Evolutionary conservation across 2,329 filamentous ascomycete species (phyloP), one percentile per base, ranked within the genome.

Genomic region (Akanthomyces lecanii): DNA sequence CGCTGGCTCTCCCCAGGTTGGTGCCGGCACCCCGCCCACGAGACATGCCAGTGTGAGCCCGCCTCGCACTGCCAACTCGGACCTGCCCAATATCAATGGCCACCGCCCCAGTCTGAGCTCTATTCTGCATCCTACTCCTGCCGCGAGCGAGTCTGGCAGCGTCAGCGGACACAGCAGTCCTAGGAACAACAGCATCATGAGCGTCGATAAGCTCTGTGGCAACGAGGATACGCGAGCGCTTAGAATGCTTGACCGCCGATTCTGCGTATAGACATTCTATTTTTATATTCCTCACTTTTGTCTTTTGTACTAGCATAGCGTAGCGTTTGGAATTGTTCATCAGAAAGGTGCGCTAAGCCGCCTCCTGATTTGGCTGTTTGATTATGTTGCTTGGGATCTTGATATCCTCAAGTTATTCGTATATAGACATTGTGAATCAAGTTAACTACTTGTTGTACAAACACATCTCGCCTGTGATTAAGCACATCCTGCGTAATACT

Each of bases 141-240:
- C 78, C 16, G 76, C 71, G 64, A 80, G 79, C 55, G 81, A 80
- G 71, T 77, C 78, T 65, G 80, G 76, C 69, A 77, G 67, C 54
- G 73, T 73, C 66, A 79, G 79, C 67, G 77, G 76, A 8, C 71
- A 71, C 66, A 84, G 80, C 67, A 76, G 72, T 59, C 73, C 73
- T 7, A 71, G 74, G 57, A 64, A 69, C 23, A 69, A 64, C 42
- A 70, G 65, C 25, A 58, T 69, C 18, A 69, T 63, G 61, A 63
- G 61, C n/a, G 61, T 63, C 5, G 61, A 63, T 14, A 63, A 36
- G 53, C 44, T 63, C 8, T 44, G 68, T 21, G 66, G 67, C 5
- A 77, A 81, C 21, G 88, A 90, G 71, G 89, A 91, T 67, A 82
- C 82, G 65, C 79, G 87, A 67, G 87, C 87, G 1, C 73, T 91